Conservation (phyloP, 805 yeast genomes). For the Candida odintsovae region DNA sequence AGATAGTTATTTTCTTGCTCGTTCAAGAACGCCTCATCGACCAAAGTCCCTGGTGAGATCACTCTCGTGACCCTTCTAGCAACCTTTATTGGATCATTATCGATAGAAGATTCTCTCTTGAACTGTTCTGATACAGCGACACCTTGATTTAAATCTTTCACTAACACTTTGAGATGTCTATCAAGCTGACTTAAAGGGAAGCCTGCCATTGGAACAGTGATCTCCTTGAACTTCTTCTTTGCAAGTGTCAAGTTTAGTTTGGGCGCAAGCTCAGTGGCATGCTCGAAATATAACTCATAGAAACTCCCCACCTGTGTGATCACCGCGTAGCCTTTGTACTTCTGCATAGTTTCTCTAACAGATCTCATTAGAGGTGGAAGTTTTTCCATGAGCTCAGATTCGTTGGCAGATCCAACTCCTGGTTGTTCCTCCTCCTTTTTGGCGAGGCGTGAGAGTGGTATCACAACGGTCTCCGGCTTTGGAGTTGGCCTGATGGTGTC, state of each 20-base stretch:
- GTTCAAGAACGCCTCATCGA: conserved; percentile 81
- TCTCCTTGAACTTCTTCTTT: conserved; percentile 37
- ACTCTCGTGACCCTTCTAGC: conserved; percentile 72
- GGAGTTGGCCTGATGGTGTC: not conserved
- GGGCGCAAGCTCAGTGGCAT: conserved; percentile 71
- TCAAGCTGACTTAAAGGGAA: conserved; percentile 73
- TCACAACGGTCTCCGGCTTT: not conserved
- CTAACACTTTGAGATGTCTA: conserved; percentile 67
- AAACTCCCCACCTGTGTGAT: conserved; percentile 82
- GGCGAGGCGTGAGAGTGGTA: not conserved
- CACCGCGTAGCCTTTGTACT: conserved; percentile 49
- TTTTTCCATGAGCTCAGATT: conserved; percentile 1
- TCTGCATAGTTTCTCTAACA: conserved; percentile 37
- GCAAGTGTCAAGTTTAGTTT: conserved; percentile 70
- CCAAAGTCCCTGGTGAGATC: conserved; percentile 87
- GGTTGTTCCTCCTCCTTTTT: not conserved
- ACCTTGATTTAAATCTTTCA: conserved; percentile 59
- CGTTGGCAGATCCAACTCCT: not conserved
- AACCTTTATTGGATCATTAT: conserved; percentile 34
- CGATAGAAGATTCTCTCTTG: conserved; percentile 21
- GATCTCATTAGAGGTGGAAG: conserved; percentile 31
- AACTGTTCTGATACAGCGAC: conserved; percentile 84
- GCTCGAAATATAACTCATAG: conserved; percentile 84
- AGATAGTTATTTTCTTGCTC: conserved; percentile 66
- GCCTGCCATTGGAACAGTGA: conserved; percentile 77